Percentiles rank a stretch among this genome's conserved stretches.
These are phyloP conservation scores for Excoecaria cochinchinensis DNA, from an alignment of 345 rosid genomes.

Conservation along the genomic window DNA sequence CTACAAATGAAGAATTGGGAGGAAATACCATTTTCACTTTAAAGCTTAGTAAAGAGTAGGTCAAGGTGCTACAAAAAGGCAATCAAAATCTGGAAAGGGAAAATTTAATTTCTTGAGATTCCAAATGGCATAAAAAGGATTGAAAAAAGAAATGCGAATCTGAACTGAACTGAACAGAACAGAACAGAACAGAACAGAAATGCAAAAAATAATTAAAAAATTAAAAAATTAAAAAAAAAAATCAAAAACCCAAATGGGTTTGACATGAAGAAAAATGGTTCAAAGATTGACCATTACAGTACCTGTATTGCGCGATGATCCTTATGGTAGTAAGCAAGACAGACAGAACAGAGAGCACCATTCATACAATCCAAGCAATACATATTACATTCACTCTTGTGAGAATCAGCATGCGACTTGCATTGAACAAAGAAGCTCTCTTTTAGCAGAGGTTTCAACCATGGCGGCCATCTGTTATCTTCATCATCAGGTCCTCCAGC, in stretches of 20 bases:
- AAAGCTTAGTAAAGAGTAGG: no score
- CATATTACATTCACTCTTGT: slow-evolving; percentile 69
- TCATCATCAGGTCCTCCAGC: slow-evolving; percentile 57
- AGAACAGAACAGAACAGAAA: no score
- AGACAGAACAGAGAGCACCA: slow-evolving; percentile 58
- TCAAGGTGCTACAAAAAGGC: background rate
- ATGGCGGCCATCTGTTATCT: slow-evolving; percentile 54
- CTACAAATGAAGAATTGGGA: background rate
- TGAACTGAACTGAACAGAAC: no score
- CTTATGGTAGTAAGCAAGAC: slow-evolving; percentile 47
- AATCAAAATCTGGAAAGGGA: background rate
- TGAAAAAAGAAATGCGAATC: no score
- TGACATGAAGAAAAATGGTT: background rate
- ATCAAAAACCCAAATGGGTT: background rate
- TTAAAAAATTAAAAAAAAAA: slow-evolving; percentile 12
- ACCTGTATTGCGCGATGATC: slow-evolving; percentile 63
- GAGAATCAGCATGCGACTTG: slow-evolving; percentile 53
- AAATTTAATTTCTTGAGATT: background rate
- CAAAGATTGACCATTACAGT: background rate
- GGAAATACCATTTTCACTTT: background rate
- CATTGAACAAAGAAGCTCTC: slow-evolving; percentile 60
- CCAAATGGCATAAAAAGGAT: background rate
- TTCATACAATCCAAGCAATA: slow-evolving; percentile 57
- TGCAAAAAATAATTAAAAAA: no score
- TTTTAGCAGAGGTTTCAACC: slow-evolving; percentile 52